Conservation (phyloP, 345 rosid species). For the Odontarrhena argentea region DNA sequence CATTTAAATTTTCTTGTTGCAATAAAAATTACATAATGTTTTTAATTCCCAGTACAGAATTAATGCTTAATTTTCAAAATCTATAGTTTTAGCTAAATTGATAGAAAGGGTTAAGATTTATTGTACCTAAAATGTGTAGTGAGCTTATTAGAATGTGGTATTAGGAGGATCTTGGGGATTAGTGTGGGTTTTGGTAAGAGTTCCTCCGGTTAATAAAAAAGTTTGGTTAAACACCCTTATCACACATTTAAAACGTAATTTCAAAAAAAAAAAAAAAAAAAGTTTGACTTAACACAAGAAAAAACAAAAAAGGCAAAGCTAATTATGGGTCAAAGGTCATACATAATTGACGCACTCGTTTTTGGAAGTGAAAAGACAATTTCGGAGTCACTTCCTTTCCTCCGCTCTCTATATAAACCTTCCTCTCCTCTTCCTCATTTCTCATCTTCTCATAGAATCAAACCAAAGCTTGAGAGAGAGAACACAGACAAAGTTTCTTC, state of each 20-base stretch:
- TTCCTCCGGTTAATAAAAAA: no score
- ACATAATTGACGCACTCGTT: conserved; percentile 39
- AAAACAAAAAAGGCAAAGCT: background rate
- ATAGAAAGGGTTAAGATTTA: no score
- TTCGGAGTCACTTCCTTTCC: conserved; percentile 26
- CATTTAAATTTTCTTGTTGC: no score
- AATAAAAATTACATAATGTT: no score
- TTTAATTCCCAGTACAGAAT: no score
- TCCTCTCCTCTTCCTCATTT: conserved; percentile 11
- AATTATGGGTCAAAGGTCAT: conserved; percentile 31
- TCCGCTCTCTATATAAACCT: conserved; percentile 32
- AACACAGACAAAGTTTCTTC: conserved; percentile 34
- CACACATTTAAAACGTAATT: conserved; percentile 1
- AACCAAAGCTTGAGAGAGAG: conserved; percentile 26
- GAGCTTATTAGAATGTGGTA: no score
- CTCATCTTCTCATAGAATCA: conserved; percentile 23
- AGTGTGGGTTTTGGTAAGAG: no score
- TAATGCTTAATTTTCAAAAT: no score
- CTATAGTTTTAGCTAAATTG: no score
- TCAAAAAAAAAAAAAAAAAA: background rate
- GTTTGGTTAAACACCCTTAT: background rate
- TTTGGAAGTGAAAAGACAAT: conserved; percentile 30
- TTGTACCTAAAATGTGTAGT: no score
- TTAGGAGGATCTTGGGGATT: no score
- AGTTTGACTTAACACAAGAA: background rate